Base-by-base conservation (phyloP, 805 yeast species). In the Wickerhamomyces alni region DNA sequence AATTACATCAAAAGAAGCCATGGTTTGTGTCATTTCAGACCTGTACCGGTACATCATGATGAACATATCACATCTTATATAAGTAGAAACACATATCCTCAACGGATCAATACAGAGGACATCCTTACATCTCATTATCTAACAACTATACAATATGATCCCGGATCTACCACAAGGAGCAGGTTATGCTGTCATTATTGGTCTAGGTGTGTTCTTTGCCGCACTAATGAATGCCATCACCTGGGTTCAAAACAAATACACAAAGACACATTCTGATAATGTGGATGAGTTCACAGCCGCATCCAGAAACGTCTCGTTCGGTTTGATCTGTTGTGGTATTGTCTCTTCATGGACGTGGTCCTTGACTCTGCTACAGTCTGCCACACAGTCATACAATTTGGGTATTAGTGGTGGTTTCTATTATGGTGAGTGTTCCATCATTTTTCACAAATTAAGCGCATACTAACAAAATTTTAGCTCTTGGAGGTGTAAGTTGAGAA, bases 181-280 rank as follows among this genome's bases (percentile, higher is more conserved):
- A 3, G 91, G 93, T n/a, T 83, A 83, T 50, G 91, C 82, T 19
- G 76, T 83, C 30, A 82, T 84, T 24, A 80, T 83, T n/a, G 93
- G 91, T 15, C 67, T 84, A 7, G 93, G 74, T 22, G 61, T 66
- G 16, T 67, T 66, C 36, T 70, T 70, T 48, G 74, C 75, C 5
- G 45, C 63, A 8, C 42, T 69, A 25, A 70, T 70, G 74, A 55
- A 62, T 27, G 35, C 43, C 21, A 59, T 69, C 42, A 64, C 75
- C 3, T 54, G 54, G 40, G 42, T 63, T 5, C 62, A 67, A 26
- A 60, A 59, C 34, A 56, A 46, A 30, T 67, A 55, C 48, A 62
- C 71, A 5, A 46, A 37, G 12, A 48, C 48, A 17, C 58, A 57
- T 27, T 49, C 58, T 8, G 45, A 51, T 19, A 47, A 47, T 17